phyloP scores from a whole-genome alignment of 345 rosid species.

The Microcos paniculata region DNA sequence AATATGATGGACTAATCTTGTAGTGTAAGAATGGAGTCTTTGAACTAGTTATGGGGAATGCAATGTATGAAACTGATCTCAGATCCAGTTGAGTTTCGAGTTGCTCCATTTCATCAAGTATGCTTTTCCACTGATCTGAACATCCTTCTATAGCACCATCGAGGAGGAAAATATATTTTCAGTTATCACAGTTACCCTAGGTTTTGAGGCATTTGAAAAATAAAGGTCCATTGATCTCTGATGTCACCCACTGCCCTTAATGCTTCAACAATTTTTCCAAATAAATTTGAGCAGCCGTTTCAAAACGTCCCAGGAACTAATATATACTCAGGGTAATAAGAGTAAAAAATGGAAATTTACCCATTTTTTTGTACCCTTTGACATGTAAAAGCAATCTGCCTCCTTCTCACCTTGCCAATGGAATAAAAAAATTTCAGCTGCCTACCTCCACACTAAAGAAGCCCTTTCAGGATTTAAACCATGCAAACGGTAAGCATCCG shows the following conservation, averaged over 20 bases:
- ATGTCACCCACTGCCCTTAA: background rate
- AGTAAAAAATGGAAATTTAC: conserved; percentile 13
- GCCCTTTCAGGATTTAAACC: conserved; percentile 37
- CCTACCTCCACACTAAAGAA: conserved; percentile 32
- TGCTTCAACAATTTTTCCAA: conserved; percentile 17
- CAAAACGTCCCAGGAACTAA: conserved; percentile 5
- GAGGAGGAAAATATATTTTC: conserved; percentile 8
- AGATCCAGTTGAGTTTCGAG: conserved; percentile 10
- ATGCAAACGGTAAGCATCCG: conserved; percentile 37
- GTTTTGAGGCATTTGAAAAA: background rate
- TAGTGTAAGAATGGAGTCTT: background rate
- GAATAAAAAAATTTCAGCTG: conserved; percentile 46
- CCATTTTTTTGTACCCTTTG: conserved; percentile 40
- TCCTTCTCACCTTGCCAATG: conserved; percentile 51
- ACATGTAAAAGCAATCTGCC: conserved; percentile 41
- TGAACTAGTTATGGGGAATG: background rate
- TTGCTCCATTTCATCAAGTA: background rate
- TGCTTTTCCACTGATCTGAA: background rate
- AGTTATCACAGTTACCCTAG: conserved; percentile 7
- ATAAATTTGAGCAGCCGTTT: conserved; percentile 38
- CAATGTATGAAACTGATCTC: conserved; percentile 18
- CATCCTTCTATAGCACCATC: conserved; percentile 7
- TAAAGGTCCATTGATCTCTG: background rate
- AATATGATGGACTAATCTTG: background rate
- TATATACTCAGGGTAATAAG: background rate